Percentiles rank a stretch among this genome's conserved stretches.
Evolutionary conservation across 2,329 filamentous ascomycete genomes (phyloP).

Genomic region (Colletotrichum sp.): DNA sequence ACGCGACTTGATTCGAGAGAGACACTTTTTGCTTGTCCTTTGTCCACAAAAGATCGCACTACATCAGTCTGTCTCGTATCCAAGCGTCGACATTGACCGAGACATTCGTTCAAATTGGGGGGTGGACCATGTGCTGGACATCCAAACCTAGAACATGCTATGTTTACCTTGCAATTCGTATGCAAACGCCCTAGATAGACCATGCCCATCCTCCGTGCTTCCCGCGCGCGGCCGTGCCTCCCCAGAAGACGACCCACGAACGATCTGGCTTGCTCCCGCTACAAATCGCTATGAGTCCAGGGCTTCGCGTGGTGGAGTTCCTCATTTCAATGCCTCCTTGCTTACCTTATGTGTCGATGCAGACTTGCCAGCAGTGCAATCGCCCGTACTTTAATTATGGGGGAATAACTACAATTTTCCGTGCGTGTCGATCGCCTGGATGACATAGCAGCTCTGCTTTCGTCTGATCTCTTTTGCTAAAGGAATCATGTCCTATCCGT

Average conservation of each 20-base stretch:
- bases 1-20: neutral
- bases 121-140: neutral
- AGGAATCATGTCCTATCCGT: neutral
- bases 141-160: neutral
- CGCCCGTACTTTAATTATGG: neutral
- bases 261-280: neutral
- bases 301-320: neutral
- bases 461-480: neutral
- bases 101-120: neutral
- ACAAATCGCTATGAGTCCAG: neutral
- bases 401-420: neutral
- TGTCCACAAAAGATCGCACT: neutral
- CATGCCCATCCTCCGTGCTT: neutral
- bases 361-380: neutral
- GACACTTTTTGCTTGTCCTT: neutral
- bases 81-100: neutral
- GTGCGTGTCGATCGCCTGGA: neutral
- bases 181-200: neutral
- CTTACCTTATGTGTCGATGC: neutral
- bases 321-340: neutral
- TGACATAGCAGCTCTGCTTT: neutral
- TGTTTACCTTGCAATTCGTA: neutral
- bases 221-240: neutral
- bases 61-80: neutral
- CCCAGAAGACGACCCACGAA: neutral